Conservation (phyloP, 805 yeast species). For the Candida oleophila region DNA sequence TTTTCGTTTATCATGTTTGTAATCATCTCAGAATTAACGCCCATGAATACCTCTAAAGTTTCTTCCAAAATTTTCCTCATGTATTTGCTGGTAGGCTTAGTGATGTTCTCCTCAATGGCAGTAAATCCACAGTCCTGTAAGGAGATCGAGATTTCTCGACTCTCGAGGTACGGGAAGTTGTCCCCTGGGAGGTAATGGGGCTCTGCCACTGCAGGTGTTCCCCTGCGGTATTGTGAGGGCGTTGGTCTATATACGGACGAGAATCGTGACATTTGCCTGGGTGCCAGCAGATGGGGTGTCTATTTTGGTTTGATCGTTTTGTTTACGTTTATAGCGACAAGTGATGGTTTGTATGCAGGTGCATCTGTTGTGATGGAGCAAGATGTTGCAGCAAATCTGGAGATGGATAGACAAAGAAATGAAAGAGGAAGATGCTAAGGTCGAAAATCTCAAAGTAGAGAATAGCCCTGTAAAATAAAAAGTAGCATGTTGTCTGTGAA, state of each 20-base stretch:
- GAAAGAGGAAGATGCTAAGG: too few species aligned
- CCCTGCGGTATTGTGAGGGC: not conserved
- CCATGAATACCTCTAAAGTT: conserved; percentile 59
- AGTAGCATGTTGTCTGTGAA: too few species aligned
- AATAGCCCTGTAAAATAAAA: too few species aligned
- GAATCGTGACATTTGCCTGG: conserved; percentile 3
- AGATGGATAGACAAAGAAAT: too few species aligned
- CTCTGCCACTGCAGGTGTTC: not conserved
- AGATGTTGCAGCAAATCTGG: too few species aligned
- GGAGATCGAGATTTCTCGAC: conserved; percentile 56
- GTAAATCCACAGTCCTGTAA: conserved; percentile 60
- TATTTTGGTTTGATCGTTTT: not conserved
- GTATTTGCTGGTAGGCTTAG: conserved; percentile 57
- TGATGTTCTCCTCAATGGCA: conserved; percentile 58
- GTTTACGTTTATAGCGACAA: conserved; percentile 7
- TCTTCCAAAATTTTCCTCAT: conserved; percentile 57
- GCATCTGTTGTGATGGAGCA: too few species aligned
- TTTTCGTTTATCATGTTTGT: conserved; percentile 10
- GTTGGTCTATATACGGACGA: conserved; percentile 12
- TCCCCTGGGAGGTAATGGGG: conserved; percentile 22
- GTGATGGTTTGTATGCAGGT: too few species aligned
- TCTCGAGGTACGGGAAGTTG: conserved; percentile 61
- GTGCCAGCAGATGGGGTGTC: not conserved
- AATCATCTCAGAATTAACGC: conserved; percentile 38
- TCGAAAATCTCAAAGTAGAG: too few species aligned